Percentiles rank a stretch among this genome's conserved stretches.
These are phyloP conservation scores for Diaporthe eres DNA, from an alignment of 2,329 filamentous ascomycete species.

Conservation along the genomic window DNA sequence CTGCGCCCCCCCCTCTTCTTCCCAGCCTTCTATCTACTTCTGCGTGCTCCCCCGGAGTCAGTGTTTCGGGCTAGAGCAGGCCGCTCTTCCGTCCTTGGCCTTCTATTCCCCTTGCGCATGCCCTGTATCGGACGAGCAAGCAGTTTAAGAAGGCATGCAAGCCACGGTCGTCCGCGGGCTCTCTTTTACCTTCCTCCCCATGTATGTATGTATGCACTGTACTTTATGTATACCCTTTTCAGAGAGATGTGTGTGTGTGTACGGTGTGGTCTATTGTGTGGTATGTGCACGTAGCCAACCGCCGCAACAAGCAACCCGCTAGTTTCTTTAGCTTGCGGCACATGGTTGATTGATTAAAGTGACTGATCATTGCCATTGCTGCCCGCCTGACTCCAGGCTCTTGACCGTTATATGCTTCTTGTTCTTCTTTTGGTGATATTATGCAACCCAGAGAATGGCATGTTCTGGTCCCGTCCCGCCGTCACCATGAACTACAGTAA, in stretches of 20 bases:
- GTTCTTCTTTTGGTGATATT: not conserved
- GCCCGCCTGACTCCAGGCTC: not conserved
- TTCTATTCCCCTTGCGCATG: not conserved
- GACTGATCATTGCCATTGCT: conserved; percentile 1
- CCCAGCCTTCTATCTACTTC: not conserved
- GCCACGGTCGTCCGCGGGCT: conserved; percentile 16
- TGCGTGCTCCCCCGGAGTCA: not conserved
- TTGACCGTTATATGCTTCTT: not conserved
- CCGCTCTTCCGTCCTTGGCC: not conserved
- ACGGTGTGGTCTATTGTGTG: not conserved
- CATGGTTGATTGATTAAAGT: conserved; percentile 9
- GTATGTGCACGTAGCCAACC: conserved; percentile 20
- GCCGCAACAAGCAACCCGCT: not conserved
- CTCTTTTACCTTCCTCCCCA: not conserved
- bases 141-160: not conserved
- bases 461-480: conserved; percentile 9
- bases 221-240: not conserved
- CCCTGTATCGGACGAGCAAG: not conserved
- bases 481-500: not conserved
- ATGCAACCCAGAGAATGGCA: not conserved
- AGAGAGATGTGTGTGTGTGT: not conserved
- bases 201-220: conserved; percentile 9
- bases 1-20: not conserved
- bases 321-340: not conserved
- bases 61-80: conserved; percentile 17